Base-by-base conservation (phyloP, 495 filamentous ascomycete species). In the Daldinia decipiens region DNA sequence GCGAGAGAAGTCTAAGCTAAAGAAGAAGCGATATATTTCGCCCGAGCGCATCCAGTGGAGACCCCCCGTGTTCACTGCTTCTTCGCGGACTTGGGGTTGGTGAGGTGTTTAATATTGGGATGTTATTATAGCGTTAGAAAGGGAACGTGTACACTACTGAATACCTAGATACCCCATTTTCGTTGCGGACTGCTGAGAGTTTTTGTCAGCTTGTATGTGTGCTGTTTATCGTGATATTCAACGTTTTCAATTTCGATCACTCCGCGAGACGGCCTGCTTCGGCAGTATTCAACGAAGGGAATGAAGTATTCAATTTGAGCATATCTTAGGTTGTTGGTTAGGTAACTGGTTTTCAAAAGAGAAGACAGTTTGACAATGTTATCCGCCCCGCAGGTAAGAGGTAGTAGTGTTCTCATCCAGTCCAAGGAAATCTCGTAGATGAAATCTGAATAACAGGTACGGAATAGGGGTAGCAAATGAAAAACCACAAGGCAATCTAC, bases 61-160 rank as follows among this genome's bases (percentile, higher is more conserved):
- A 79, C 96, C 95, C 4, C 95, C 95, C 1, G 92, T 97, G 5
- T 97, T 98, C 76, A 93, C 91, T 38, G 94, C 95, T 4, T 90
- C 90, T 24, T 90, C 86, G 58, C 84, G 95, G 71, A 98, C 95
- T 27, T 99, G 95, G 95, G 97, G 94, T 71, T 99, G 95, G 95
- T 99, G 83, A 59, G 34, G 34, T 13, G 57, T 52, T 60, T 36
- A 13, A 4, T 62, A 4, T 62, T 7, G 43, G 9, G 51, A 1
- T 13, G 4, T 53, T 31, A n/a, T 70, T 36, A 53, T 27, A 7
- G 12, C 19, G 39, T 57, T 27, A 26, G 21, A 56, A 55, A 31
- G 27, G 38, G 55, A n/a, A 50, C 17, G 5, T 55, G 36, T 45
- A 59, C 29, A 15, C 15, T 43, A 26, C 5, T 50, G 29, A 47